Percentiles rank a stretch among this genome's conserved stretches.
These are phyloP conservation scores for Pythium rhizo-oryzae DNA, from an alignment of 352 stramenopile genomes.

Conservation along the genomic window DNA sequence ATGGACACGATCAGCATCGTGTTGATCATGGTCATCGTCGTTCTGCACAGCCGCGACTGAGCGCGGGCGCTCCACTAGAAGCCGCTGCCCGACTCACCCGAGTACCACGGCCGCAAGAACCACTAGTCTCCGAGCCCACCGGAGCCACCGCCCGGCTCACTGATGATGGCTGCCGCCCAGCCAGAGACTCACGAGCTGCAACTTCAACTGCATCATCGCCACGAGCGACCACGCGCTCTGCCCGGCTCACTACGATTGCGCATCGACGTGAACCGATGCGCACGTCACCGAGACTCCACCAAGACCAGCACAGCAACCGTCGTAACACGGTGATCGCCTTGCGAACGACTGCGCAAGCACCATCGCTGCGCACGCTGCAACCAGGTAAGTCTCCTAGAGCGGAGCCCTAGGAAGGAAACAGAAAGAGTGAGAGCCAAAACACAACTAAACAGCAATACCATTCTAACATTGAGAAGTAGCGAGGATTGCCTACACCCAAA, in stretches of 20 bases:
- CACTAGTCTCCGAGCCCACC: background rate
- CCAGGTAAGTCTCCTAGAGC: background rate
- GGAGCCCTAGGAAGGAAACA: background rate
- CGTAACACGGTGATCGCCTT: background rate
- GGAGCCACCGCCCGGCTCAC: background rate
- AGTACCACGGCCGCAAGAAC: too few species aligned
- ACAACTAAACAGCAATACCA: background rate
- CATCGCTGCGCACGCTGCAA: background rate
- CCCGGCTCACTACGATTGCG: background rate
- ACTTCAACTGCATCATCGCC: background rate
- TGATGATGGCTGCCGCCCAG: background rate
- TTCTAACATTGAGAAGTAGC: slow-evolving; percentile 1
- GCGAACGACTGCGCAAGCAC: background rate
- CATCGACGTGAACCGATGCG: background rate
- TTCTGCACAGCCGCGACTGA: too few species aligned
- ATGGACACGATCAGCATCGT: background rate
- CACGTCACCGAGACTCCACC: background rate
- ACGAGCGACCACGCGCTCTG: background rate
- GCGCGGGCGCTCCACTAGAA: too few species aligned
- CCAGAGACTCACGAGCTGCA: background rate
- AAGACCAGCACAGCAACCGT: background rate
- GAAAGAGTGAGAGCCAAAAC: background rate
- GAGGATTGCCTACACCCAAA: too few species aligned
- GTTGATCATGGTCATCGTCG: background rate
- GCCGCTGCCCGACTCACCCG: too few species aligned